phyloP scores from a whole-genome alignment of 73 alveolate genomes.

The Uronychia binucleata region DNA sequence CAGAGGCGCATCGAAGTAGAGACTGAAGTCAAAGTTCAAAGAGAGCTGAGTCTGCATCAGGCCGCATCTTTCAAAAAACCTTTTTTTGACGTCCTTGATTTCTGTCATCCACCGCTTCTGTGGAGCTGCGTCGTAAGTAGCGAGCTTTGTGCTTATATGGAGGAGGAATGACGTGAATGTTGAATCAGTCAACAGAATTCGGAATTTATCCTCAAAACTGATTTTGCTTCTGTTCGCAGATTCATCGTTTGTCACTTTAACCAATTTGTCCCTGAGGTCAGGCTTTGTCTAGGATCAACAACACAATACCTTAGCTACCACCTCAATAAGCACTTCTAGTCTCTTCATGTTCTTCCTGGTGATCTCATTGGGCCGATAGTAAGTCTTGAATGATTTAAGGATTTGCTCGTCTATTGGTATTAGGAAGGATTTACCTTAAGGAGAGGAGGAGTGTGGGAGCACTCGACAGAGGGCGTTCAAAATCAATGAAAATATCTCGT shows the following conservation, averaged over 20 bases:
- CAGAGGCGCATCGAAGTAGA: background rate
- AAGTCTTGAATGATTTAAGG: background rate
- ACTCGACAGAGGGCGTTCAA: background rate
- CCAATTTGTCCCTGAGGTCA: background rate
- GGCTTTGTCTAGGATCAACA: background rate
- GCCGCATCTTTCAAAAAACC: background rate
- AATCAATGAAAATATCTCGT: background rate
- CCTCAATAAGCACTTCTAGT: background rate
- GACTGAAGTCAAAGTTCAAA: background rate
- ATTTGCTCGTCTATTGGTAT: background rate
- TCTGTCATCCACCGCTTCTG: background rate
- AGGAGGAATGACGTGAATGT: background rate
- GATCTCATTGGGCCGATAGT: background rate
- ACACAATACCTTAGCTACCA: too few relatives aligned
- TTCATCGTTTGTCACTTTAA: background rate
- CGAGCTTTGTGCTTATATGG: background rate
- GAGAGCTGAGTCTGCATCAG: background rate
- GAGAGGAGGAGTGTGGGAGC: background rate
- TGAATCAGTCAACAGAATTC: background rate
- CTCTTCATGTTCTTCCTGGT: background rate
- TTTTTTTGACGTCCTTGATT: background rate
- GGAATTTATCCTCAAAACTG: background rate
- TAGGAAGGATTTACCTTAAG: background rate
- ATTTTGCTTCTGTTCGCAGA: background rate
- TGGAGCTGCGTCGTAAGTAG: background rate